Conservation (phyloP, 371 early-diverging fungal species). For the Coemansia sp. region DNA sequence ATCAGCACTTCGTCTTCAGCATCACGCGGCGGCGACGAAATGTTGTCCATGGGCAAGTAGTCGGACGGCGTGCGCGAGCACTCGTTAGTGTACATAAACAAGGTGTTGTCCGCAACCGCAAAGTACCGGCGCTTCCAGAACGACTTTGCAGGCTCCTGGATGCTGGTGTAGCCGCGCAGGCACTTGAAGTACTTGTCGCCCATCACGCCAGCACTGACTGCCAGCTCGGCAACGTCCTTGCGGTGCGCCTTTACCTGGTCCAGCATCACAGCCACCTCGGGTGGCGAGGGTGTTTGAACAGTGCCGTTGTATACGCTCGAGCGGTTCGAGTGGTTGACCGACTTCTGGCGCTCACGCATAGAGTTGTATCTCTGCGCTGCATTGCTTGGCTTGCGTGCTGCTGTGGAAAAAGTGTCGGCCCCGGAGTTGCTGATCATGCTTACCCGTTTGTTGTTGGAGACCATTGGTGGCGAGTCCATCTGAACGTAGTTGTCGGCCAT, state of each 20-base stretch:
- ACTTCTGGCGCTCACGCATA: conserved; percentile 12
- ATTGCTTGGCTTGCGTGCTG: background rate
- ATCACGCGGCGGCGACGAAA: conserved; percentile 24
- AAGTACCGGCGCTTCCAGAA: conserved; percentile 49
- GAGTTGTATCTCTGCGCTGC: conserved; percentile 2
- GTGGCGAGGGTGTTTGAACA: conserved; percentile 13
- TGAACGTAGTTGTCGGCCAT: conserved; percentile 6
- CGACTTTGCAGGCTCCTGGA: conserved; percentile 37
- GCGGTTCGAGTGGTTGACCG: conserved; percentile 16
- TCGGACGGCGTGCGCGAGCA: conserved; percentile 41
- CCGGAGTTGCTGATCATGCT: conserved; percentile 5
- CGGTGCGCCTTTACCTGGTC: conserved; percentile 31
- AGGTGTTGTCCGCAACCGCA: conserved; percentile 30
- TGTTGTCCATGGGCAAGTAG: conserved; percentile 13
- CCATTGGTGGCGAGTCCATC: conserved; percentile 3
- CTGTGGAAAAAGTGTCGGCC: background rate
- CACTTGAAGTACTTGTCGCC: conserved; percentile 34
- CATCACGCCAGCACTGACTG: conserved; percentile 30
- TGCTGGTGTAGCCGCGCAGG: conserved; percentile 44
- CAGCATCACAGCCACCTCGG: conserved; percentile 32
- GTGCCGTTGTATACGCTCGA: conserved; percentile 16
- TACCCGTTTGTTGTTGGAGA: background rate
- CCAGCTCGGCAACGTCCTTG: conserved; percentile 27
- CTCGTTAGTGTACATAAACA: conserved; percentile 46
- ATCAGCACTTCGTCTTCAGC: conserved; percentile 45